phyloP scores from a whole-genome alignment of 2,329 filamentous ascomycete species.

The Paracorniculantispora psalliotae region DNA sequence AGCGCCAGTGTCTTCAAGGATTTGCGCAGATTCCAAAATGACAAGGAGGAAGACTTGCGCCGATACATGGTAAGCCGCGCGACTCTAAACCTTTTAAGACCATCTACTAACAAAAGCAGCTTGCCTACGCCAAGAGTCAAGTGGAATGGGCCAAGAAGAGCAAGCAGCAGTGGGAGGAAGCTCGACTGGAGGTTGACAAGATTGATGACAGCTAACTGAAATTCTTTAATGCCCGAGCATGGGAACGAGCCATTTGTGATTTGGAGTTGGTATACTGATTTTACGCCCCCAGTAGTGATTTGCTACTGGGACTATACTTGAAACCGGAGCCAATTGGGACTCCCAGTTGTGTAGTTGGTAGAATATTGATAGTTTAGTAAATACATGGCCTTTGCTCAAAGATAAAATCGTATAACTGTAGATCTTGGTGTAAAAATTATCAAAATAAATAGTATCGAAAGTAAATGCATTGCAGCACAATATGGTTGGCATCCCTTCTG shows the following conservation, averaged over 20 bases:
- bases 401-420: neutral
- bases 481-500: neutral
- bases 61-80: constrained; percentile 80
- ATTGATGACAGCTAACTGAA: constrained; percentile 58
- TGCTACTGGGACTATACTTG: neutral
- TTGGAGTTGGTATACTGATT: constrained; percentile 9
- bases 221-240: neutral
- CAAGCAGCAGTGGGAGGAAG: constrained; percentile 89
- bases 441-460: too few species aligned
- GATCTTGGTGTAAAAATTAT: too few species aligned
- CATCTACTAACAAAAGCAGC: constrained; percentile 44
- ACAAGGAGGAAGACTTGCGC: constrained; percentile 92
- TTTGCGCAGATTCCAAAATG: constrained; percentile 83
- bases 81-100: neutral
- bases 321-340: neutral
- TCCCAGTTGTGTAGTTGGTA: constrained; percentile 1
- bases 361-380: constrained; percentile 2
- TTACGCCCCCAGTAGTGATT: neutral
- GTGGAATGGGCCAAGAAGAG: constrained; percentile 91
- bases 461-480: neutral
- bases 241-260: constrained; percentile 1
- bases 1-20: constrained; percentile 85
- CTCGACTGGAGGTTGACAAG: constrained; percentile 79
- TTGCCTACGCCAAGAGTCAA: constrained; percentile 87
- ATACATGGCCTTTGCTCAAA: neutral